Percentiles rank a stretch among this genome's conserved stretches.
phyloP scores from a whole-genome alignment of 306 rosid genomes.

The Abrus pulchellus region DNA sequence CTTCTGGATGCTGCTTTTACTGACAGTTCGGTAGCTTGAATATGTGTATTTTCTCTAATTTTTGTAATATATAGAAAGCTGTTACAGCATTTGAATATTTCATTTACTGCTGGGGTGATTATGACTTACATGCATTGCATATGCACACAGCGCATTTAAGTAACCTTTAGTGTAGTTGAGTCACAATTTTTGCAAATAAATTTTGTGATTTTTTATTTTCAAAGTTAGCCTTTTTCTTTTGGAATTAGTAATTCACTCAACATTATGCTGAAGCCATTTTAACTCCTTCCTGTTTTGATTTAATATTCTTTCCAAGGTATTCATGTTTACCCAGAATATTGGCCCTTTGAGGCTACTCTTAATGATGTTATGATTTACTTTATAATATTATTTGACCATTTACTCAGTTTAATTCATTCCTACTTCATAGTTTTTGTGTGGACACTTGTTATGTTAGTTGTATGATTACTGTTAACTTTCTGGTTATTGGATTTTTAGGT shows the following conservation, averaged over 20 bases:
- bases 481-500: not conserved
- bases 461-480: not conserved
- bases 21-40: not conserved
- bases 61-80: not conserved
- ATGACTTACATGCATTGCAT: not conserved
- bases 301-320: not conserved
- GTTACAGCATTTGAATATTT: not conserved
- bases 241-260: not conserved
- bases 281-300: not conserved
- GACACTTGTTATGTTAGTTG: not conserved
- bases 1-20: not conserved
- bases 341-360: not conserved
- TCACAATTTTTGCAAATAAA: not conserved
- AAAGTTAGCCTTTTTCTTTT: not conserved
- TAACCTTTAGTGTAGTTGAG: not conserved
- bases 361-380: not conserved
- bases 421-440: constrained; percentile 28
- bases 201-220: not conserved
- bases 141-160: not conserved
- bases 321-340: not conserved
- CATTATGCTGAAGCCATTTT: not conserved
- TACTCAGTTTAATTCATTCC: not conserved
- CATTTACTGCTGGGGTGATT: not conserved
- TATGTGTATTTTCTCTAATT: not conserved
- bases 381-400: not conserved